Evolutionary conservation across 2,329 filamentous ascomycete species (phyloP).

Genomic region (Stenocarpella maydis): DNA sequence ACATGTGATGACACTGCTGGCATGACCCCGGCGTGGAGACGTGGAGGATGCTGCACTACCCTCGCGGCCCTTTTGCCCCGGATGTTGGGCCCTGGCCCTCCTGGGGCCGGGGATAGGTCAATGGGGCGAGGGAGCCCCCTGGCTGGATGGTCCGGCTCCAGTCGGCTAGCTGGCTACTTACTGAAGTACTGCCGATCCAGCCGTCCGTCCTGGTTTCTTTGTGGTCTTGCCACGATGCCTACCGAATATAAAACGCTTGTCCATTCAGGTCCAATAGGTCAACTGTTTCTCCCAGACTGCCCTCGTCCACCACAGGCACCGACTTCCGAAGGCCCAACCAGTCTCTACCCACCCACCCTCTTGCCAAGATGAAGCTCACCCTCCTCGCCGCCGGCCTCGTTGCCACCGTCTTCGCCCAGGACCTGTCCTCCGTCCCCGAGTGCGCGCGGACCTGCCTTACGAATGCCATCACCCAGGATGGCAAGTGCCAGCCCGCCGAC

Average conservation of each 20-base stretch:
- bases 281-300: background rate
- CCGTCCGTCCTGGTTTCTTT: background rate
- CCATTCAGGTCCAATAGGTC: background rate
- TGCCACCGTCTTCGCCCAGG: slow-evolving; percentile 12
- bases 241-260: background rate
- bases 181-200: slow-evolving; percentile 21
- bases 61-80: slow-evolving; percentile 19
- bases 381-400: slow-evolving; percentile 26
- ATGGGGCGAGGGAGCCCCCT: background rate
- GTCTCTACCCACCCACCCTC: background rate
- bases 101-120: slow-evolving; percentile 3
- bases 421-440: slow-evolving; percentile 19
- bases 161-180: no score
- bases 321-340: background rate
- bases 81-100: background rate
- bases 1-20: slow-evolving; percentile 3
- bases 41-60: slow-evolving; percentile 3
- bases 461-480: slow-evolving; percentile 12
- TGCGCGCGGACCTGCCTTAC: slow-evolving; percentile 2
- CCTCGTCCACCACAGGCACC: background rate
- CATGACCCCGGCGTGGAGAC: background rate
- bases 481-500: slow-evolving; percentile 16
- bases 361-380: slow-evolving; percentile 21
- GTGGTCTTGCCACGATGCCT: background rate
- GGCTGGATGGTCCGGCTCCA: no score